A percentile compares a stretch with the other conserved stretches of the same genome.
Evolutionary conservation across 1,139 yeast species (phyloP).

Genomic region (Blastobotrys serpentis): DNA sequence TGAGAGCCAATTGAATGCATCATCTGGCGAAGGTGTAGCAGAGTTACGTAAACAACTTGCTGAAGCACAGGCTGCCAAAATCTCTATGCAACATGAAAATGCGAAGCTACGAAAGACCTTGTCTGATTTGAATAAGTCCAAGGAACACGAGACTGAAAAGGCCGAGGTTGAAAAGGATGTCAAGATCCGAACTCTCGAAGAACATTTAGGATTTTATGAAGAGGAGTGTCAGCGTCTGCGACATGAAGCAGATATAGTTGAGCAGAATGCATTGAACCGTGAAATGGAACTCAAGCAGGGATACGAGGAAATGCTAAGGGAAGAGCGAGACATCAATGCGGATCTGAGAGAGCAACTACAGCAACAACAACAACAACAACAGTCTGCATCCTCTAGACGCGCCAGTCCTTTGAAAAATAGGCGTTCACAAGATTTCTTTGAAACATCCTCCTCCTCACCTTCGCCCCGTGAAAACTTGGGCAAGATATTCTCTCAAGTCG

Average conservation of each 20-base stretch:
- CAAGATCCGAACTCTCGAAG: slow-evolving; percentile 18
- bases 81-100: slow-evolving; percentile 23
- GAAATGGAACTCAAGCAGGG: slow-evolving; percentile 8
- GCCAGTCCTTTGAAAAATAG: slow-evolving; percentile 1
- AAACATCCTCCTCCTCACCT: background rate
- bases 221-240: slow-evolving; percentile 14
- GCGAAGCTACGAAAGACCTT: slow-evolving; percentile 24
- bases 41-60: slow-evolving; percentile 24
- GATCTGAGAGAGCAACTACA: slow-evolving; percentile 13
- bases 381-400: background rate
- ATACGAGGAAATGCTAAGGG: slow-evolving; percentile 3
- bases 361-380: slow-evolving; percentile 9
- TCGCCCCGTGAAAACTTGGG: slow-evolving; percentile 8
- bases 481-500: slow-evolving; percentile 16
- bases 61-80: slow-evolving; percentile 23
- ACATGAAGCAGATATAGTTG: background rate
- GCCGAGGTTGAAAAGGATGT: slow-evolving; percentile 16
- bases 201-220: slow-evolving; percentile 16
- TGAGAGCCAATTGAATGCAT: slow-evolving; percentile 20
- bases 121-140: slow-evolving; percentile 14
- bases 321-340: slow-evolving; percentile 9
- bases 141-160: slow-evolving; percentile 18
- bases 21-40: slow-evolving; percentile 24
- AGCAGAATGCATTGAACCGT: slow-evolving; percentile 6
- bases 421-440: slow-evolving; percentile 7